Conservation (phyloP, 371 early-diverging fungal species). For the Batkoa obscura region DNA sequence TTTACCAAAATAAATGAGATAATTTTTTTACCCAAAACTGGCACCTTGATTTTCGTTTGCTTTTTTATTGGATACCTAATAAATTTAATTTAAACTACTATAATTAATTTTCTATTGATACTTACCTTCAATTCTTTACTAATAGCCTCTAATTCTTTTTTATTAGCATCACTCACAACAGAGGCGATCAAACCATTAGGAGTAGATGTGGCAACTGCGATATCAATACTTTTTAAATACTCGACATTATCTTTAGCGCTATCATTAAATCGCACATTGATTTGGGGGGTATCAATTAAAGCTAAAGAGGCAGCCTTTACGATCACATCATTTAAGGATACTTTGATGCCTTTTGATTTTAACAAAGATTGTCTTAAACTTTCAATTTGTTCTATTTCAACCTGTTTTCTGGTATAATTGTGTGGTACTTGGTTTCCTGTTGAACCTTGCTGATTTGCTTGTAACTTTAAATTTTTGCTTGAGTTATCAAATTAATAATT, state of each 20-base stretch:
- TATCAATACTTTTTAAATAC: slow-evolving; percentile 74
- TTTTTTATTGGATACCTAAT: too few relatives aligned
- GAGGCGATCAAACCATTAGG: slow-evolving; percentile 90
- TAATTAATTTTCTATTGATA: too few relatives aligned
- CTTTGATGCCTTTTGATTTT: slow-evolving; percentile 46
- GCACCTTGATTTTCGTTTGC: too few relatives aligned
- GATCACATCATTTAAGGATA: slow-evolving; percentile 96
- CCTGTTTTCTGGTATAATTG: slow-evolving; percentile 46
- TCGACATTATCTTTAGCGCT: not conserved
- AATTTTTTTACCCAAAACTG: too few relatives aligned
- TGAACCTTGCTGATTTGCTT: slow-evolving; percentile 3
- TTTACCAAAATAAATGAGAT: too few relatives aligned
- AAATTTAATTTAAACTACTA: too few relatives aligned
- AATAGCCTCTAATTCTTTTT: slow-evolving; percentile 69
- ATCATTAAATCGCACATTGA: slow-evolving; percentile 36
- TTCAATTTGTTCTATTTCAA: too few relatives aligned
- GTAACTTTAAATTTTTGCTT: not conserved
- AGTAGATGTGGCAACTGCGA: slow-evolving; percentile 88
- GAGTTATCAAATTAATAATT: not conserved
- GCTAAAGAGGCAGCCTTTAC: slow-evolving; percentile 87
- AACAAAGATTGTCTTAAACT: not conserved
- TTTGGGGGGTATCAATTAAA: slow-evolving; percentile 80
- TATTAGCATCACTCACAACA: slow-evolving; percentile 66
- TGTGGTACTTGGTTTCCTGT: slow-evolving; percentile 55
- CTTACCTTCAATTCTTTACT: slow-evolving; percentile 24